phyloP scores from a whole-genome alignment of 1,139 yeast species.

The Zhuliangozyma parablackwelliae region DNA sequence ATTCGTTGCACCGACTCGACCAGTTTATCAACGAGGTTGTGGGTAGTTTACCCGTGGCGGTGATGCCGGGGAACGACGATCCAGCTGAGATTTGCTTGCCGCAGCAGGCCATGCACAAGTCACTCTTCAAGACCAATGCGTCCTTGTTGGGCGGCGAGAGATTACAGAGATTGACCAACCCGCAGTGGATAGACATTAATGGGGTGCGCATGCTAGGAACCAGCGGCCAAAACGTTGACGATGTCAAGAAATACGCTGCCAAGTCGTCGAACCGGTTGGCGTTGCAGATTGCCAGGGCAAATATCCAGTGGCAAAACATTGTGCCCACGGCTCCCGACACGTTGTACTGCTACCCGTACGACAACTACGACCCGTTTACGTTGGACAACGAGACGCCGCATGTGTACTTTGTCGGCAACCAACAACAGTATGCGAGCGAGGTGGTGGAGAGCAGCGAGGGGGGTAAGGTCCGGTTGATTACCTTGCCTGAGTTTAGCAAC shows the following conservation, averaged over 20 bases:
- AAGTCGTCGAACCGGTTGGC: background rate
- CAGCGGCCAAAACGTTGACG: conserved; percentile 81
- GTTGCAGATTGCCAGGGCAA: conserved; percentile 58
- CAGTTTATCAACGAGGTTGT: conserved; percentile 55
- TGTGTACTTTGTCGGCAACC: conserved; percentile 84
- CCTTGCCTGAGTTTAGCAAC: conserved; percentile 64
- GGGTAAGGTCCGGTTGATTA: conserved; percentile 46
- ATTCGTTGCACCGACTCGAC: conserved; percentile 49
- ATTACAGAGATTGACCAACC: conserved; percentile 62
- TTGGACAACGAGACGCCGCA: conserved; percentile 69
- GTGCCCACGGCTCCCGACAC: conserved; percentile 98
- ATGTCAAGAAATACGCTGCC: conserved; percentile 58
- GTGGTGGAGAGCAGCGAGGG: conserved; percentile 19
- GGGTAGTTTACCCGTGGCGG: conserved; percentile 58
- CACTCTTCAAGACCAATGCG: conserved; percentile 55
- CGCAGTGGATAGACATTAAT: conserved; percentile 58
- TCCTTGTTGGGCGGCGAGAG: conserved; percentile 37
- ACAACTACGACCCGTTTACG: conserved; percentile 78
- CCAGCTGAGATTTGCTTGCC: conserved; percentile 84
- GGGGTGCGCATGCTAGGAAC: conserved; percentile 63
- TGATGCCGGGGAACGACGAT: conserved; percentile 84
- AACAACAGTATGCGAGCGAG: conserved; percentile 50
- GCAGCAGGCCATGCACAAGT: conserved; percentile 80
- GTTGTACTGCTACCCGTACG: conserved; percentile 80
- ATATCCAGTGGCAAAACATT: conserved; percentile 78